Evolutionary conservation across 495 filamentous ascomycete genomes (phyloP).

Genomic region (Aspergillus taichungensis): DNA sequence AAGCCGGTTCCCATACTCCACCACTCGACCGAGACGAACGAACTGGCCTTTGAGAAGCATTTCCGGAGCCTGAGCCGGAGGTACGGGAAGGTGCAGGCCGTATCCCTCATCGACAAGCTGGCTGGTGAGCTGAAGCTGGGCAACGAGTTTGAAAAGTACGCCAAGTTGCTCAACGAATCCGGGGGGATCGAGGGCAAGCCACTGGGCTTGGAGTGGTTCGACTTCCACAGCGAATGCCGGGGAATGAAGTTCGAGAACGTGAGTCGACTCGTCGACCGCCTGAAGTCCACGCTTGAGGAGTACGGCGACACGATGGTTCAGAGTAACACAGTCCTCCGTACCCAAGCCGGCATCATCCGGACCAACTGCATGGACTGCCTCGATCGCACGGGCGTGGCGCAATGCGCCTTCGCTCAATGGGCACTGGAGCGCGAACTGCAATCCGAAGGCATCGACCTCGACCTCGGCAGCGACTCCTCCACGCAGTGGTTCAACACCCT

Average conservation of each 20-base stretch:
- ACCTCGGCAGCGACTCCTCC: conserved; percentile 56
- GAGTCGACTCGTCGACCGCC: conserved; percentile 57
- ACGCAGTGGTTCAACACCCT: conserved; percentile 89
- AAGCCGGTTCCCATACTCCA: conserved; percentile 78
- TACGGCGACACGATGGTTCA: conserved; percentile 56
- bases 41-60: conserved; percentile 66
- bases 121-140: conserved; percentile 72
- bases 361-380: conserved; percentile 99
- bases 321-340: conserved; percentile 38
- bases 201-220: conserved; percentile 88
- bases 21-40: conserved; percentile 68
- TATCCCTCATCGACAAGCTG: conserved; percentile 79
- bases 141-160: conserved; percentile 60
- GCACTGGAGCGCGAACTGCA: conserved; percentile 69
- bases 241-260: conserved; percentile 98
- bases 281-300: conserved; percentile 53
- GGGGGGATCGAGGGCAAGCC: conserved; percentile 41
- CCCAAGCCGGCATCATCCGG: conserved; percentile 67
- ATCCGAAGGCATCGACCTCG: conserved; percentile 63
- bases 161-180: conserved; percentile 53
- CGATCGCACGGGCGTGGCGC: conserved; percentile 87
- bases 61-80: conserved; percentile 54
- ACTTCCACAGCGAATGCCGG: conserved; percentile 82
- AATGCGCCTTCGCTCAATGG: conserved; percentile 72
- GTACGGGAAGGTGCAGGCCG: conserved; percentile 72